These are phyloP conservation scores for Lepiota brunneoincarnata DNA, from an alignment of 768 basidiomycete genomes.

Conservation along the genomic window DNA sequence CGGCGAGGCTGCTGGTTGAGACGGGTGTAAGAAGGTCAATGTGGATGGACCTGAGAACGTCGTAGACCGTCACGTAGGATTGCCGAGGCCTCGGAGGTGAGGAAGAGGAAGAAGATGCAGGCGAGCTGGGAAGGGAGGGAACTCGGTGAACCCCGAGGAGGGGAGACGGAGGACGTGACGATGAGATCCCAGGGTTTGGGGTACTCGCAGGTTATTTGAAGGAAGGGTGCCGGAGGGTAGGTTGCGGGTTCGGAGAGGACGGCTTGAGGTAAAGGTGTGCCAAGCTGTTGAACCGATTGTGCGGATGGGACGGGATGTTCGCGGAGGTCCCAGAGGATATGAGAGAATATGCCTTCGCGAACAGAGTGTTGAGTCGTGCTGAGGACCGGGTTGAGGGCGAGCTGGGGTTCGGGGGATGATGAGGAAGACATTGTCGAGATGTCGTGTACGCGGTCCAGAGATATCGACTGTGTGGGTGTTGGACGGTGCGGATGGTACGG, in stretches of 20 bases:
- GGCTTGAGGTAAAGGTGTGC: constrained; percentile 22
- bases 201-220: constrained; percentile 42
- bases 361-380: constrained; percentile 13
- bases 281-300: constrained; percentile 21
- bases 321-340: constrained; percentile 50
- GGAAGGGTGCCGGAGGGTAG: constrained; percentile 31
- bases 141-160: no score
- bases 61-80: constrained; percentile 51
- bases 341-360: constrained; percentile 23
- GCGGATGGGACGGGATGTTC: constrained; percentile 31
- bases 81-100: constrained; percentile 42
- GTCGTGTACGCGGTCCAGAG: background rate
- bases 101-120: background rate
- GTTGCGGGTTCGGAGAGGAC: constrained; percentile 43
- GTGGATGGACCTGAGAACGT: constrained; percentile 49
- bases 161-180: background rate
- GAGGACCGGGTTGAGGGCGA: constrained; percentile 34
- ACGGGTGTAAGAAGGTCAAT: constrained; percentile 34
- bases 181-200: background rate
- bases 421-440: background rate
- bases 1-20: constrained; percentile 39
- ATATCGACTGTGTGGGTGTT: background rate
- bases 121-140: no score
- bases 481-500: no score
- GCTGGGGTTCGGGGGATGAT: constrained; percentile 21